phyloP scores from a whole-genome alignment of 257 asterid genomes.

The Jaltomata sinuosa region DNA sequence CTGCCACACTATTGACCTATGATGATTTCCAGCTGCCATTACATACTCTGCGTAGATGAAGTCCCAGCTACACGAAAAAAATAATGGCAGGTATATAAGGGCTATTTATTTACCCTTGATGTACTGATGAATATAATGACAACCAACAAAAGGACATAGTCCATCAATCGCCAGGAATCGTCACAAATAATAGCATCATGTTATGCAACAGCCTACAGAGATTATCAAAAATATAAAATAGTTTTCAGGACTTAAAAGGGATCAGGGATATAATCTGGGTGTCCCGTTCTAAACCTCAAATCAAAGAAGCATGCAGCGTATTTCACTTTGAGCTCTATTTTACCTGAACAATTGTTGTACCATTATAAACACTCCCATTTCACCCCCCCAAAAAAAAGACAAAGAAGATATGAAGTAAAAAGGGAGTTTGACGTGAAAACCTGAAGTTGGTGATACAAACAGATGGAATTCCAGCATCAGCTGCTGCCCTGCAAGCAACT shows the following conservation, averaged over 20 bases:
- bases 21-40: slow-evolving; percentile 95
- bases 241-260: not conserved
- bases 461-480: slow-evolving; percentile 96
- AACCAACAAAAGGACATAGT: not conserved
- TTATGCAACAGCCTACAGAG: not conserved
- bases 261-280: not conserved
- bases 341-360: not conserved
- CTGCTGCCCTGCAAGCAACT: slow-evolving; percentile 97
- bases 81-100: not conserved
- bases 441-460: slow-evolving; percentile 95
- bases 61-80: slow-evolving; percentile 78
- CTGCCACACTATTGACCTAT: slow-evolving; percentile 97
- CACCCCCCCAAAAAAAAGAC: not conserved
- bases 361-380: not conserved
- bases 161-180: not conserved
- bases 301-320: not conserved
- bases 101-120: not conserved
- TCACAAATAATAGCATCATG: not conserved
- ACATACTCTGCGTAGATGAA: slow-evolving; percentile 95
- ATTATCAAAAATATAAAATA: not conserved
- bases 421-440: slow-evolving; percentile 20
- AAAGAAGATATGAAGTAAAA: not conserved
- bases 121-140: not conserved
- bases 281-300: not conserved
- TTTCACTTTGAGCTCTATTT: not conserved